Conservation (phyloP, 176 grass and related monocot genomes). For the Triticum aestivum region DNA sequence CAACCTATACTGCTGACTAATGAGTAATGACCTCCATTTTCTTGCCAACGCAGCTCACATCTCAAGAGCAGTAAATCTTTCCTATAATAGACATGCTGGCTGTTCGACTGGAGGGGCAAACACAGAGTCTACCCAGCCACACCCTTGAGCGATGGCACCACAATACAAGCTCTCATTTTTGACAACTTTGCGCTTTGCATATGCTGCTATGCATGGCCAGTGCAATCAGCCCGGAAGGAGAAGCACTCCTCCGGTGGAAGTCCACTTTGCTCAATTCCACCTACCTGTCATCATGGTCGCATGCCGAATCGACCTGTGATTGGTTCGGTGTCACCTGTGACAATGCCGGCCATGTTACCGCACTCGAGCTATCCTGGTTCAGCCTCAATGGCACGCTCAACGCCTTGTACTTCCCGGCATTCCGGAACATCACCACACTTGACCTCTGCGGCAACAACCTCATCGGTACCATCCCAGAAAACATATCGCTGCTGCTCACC, state of each 20-base stretch:
- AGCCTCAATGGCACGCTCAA: slow-evolving; percentile 32
- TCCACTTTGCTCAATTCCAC: slow-evolving; percentile 22
- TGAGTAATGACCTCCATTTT: too few species aligned
- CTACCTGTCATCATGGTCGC: slow-evolving; percentile 34
- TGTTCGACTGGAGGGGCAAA: too few species aligned
- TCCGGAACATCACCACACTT: slow-evolving; percentile 20
- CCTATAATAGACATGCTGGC: too few species aligned
- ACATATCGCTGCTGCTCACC: background rate
- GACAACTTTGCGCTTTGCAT: background rate
- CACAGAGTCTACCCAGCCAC: too few species aligned
- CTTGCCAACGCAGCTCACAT: too few species aligned
- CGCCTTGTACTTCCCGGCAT: slow-evolving; percentile 20
- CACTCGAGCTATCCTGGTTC: background rate
- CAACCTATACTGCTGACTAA: too few species aligned
- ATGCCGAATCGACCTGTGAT: slow-evolving; percentile 22
- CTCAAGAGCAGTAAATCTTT: too few species aligned
- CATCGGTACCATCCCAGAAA: slow-evolving; percentile 32
- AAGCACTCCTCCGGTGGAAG: slow-evolving; percentile 55
- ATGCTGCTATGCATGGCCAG: background rate
- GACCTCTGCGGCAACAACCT: slow-evolving; percentile 39
- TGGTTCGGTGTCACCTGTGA: slow-evolving; percentile 53
- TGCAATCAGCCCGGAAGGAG: background rate
- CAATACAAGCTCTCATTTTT: background rate
- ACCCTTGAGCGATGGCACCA: background rate
- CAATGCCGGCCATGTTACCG: background rate